Evolutionary conservation across 805 yeast species (phyloP).

Genomic region (Nakazawaea populi): DNA sequence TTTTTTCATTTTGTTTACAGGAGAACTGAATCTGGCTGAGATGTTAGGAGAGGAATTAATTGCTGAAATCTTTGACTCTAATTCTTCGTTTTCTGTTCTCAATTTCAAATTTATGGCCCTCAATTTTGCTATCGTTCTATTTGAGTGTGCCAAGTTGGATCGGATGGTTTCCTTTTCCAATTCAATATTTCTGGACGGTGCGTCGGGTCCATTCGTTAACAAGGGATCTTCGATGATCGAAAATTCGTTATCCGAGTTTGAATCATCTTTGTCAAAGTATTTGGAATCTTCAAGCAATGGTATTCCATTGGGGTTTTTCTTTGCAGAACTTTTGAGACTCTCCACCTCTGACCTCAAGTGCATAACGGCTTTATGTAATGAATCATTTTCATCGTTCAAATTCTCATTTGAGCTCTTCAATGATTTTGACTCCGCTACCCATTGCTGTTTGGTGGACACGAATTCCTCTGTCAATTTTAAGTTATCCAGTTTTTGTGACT

Average conservation of each 20-base stretch:
- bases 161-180: constrained; percentile 63
- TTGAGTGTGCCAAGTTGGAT: constrained; percentile 60
- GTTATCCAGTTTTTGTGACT: constrained; percentile 35
- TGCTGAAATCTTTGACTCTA: constrained; percentile 17
- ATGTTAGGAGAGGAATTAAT: background rate
- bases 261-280: constrained; percentile 20
- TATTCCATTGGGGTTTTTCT: background rate
- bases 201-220: constrained; percentile 26
- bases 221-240: constrained; percentile 25
- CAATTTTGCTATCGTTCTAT: constrained; percentile 54
- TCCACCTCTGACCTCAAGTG: constrained; percentile 15
- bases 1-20: background rate
- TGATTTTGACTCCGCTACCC: constrained; percentile 37
- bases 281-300: constrained; percentile 1
- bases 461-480: constrained; percentile 34
- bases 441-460: constrained; percentile 27
- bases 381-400: constrained; percentile 66
- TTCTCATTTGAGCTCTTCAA: constrained; percentile 48
- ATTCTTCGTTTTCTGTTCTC: constrained; percentile 33
- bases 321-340: background rate
- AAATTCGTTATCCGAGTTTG: constrained; percentile 30
- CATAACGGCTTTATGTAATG: constrained; percentile 35
- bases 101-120: constrained; percentile 43
- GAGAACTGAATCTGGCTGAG: constrained; percentile 1
- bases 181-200: constrained; percentile 35